Evolutionary conservation across 2,329 filamentous ascomycete genomes (phyloP).

Genomic region (Thielaviopsis euricoi): DNA sequence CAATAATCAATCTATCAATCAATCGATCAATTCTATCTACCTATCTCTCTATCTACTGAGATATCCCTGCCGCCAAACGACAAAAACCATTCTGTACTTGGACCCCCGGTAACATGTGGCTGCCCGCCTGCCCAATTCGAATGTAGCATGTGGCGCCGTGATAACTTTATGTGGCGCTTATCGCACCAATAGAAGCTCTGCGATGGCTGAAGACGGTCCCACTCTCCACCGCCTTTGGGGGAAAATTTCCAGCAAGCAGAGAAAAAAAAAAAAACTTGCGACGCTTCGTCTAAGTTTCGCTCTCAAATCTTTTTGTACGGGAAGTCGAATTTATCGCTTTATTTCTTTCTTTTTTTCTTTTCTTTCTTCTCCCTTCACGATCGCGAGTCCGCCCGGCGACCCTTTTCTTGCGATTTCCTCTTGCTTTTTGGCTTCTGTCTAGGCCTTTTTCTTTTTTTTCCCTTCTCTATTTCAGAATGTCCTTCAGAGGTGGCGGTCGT

Average conservation of each 20-base stretch:
- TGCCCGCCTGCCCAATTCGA: background rate
- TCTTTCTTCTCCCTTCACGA: background rate
- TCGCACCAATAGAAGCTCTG: slow-evolving; percentile 5
- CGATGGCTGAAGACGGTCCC: slow-evolving; percentile 6
- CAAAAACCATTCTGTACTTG: background rate
- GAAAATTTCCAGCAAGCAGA: slow-evolving; percentile 8
- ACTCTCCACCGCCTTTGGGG: slow-evolving; percentile 10
- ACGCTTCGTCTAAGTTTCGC: slow-evolving; percentile 3
- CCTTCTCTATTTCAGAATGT: slow-evolving; percentile 17
- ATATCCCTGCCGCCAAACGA: too few relatives aligned
- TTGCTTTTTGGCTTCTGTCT: background rate
- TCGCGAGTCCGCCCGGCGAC: background rate
- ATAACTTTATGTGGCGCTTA: slow-evolving; percentile 7
- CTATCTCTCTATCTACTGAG: too few relatives aligned
- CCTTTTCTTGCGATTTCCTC: background rate
- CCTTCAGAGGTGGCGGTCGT: slow-evolving; percentile 24
- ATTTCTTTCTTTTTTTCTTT: background rate
- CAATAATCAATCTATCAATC: too few relatives aligned
- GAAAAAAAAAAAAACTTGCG: slow-evolving; percentile 11
- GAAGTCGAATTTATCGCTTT: slow-evolving; percentile 5
- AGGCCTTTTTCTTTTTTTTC: slow-evolving; percentile 1
- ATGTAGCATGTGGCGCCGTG: background rate
- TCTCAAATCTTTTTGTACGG: background rate
- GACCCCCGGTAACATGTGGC: background rate
- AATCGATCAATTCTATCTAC: too few relatives aligned